Evolutionary conservation across 306 rosid genomes (phyloP).

Genomic region (Castanea sativa): DNA sequence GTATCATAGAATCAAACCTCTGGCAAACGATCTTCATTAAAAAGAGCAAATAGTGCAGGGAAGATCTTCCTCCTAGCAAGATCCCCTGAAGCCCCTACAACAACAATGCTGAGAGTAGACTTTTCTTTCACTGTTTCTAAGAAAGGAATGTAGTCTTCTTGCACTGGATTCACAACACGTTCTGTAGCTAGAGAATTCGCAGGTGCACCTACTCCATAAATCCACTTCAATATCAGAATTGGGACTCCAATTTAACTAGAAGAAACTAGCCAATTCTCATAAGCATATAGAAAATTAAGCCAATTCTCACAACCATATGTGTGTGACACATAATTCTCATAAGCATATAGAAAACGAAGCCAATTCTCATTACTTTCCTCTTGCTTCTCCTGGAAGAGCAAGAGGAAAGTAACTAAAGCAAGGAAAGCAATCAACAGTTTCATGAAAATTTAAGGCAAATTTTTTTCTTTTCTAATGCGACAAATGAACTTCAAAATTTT

Average conservation of each 20-base stretch:
- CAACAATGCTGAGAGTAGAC: conserved; percentile 73
- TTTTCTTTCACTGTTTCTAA: conserved; percentile 38
- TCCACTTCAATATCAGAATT: conserved; percentile 18
- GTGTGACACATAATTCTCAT: neutral
- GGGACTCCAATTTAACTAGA: neutral
- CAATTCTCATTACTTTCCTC: too few relatives aligned
- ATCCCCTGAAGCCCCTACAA: conserved; percentile 98
- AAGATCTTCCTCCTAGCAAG: conserved; percentile 97
- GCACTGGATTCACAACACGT: conserved; percentile 31
- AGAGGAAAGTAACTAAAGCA: neutral
- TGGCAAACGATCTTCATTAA: conserved; percentile 81
- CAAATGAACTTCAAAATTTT: neutral
- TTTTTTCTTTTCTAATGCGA: neutral
- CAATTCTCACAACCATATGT: too few relatives aligned
- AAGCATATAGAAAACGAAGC: neutral
- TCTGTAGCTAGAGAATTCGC: conserved; percentile 50
- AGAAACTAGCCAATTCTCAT: conserved; percentile 11
- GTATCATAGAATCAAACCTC: conserved; percentile 46
- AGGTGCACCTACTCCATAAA: conserved; percentile 42
- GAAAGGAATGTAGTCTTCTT: conserved; percentile 34
- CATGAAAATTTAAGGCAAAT: neutral
- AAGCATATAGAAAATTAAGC: neutral
- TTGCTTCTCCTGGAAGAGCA: neutral
- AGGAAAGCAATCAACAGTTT: neutral
- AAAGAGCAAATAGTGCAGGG: conserved; percentile 95